phyloP scores from a whole-genome alignment of 352 stramenopile genomes.

The Blastocystis sp. region DNA sequence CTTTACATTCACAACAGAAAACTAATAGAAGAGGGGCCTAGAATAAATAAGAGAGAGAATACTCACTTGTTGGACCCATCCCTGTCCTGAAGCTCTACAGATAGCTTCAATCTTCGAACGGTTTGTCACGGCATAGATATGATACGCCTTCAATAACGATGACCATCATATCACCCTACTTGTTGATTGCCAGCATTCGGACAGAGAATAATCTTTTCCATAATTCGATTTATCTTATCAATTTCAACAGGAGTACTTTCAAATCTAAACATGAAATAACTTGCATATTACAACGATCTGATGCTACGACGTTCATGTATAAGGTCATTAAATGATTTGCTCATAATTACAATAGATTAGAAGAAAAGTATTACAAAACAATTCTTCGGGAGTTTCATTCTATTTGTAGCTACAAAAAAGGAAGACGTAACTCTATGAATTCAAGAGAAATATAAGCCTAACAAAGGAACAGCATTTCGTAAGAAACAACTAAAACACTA shows the following conservation, averaged over 20 bases:
- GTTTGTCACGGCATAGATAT: not conserved
- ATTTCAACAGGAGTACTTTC: not conserved
- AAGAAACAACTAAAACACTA: slow-evolving; percentile 8
- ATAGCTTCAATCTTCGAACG: not conserved
- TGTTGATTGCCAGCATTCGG: not conserved
- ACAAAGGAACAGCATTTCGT: too few relatives aligned
- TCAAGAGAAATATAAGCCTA: too few relatives aligned
- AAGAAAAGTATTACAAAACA: not conserved
- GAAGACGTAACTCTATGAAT: too few relatives aligned
- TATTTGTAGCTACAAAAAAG: too few relatives aligned
- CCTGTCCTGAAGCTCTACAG: not conserved
- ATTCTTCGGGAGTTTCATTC: not conserved
- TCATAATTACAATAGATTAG: not conserved
- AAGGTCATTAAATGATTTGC: not conserved
- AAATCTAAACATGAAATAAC: not conserved
- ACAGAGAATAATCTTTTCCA: slow-evolving; percentile 7
- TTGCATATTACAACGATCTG: not conserved
- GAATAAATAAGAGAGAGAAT: not conserved
- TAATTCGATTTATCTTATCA: not conserved
- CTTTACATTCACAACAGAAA: slow-evolving; percentile 1
- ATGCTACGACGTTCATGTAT: not conserved
- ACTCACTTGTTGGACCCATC: not conserved
- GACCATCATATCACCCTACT: not conserved
- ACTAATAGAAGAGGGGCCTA: not conserved
- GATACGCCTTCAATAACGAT: not conserved